Percentiles rank a stretch among this genome's conserved stretches.
Evolutionary conservation across 805 yeast genomes (phyloP).

Genomic region (Cyberlindnera nakhonratchasimensis): DNA sequence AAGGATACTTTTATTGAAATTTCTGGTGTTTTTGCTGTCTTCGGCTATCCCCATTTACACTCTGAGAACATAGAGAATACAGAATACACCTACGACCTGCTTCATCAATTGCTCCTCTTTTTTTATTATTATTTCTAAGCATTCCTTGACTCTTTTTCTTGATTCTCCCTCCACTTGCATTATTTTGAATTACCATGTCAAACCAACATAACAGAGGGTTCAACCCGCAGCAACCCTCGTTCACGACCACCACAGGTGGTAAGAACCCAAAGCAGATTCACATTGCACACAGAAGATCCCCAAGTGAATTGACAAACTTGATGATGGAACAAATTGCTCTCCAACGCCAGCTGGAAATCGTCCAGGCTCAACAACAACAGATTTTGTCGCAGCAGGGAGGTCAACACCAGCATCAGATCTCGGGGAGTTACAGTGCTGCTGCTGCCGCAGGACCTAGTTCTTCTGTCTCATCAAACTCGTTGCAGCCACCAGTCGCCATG

Average conservation of each 20-base stretch:
- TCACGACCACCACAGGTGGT: slow-evolving; percentile 35
- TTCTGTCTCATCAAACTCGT: slow-evolving; percentile 1
- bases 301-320: slow-evolving; percentile 88
- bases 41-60: background rate
- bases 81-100: too few relatives aligned
- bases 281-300: slow-evolving; percentile 95
- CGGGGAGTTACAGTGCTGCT: slow-evolving; percentile 12
- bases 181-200: slow-evolving; percentile 11
- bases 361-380: slow-evolving; percentile 90
- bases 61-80: too few relatives aligned
- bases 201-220: slow-evolving; percentile 12
- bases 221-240: slow-evolving; percentile 21
- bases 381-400: slow-evolving; percentile 59
- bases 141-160: background rate
- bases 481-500: slow-evolving; percentile 18
- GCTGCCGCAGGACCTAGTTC: slow-evolving; percentile 9
- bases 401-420: slow-evolving; percentile 5
- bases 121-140: background rate
- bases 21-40: background rate
- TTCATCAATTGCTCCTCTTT: too few relatives aligned
- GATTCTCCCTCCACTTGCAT: background rate
- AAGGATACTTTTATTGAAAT: too few relatives aligned
- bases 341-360: slow-evolving; percentile 88
- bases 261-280: slow-evolving; percentile 63
- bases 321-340: slow-evolving; percentile 87